Evolutionary conservation across 306 rosid genomes (phyloP), one percentile per base, ranked within the genome.

Genomic region (Ormosia semicastrata): DNA sequence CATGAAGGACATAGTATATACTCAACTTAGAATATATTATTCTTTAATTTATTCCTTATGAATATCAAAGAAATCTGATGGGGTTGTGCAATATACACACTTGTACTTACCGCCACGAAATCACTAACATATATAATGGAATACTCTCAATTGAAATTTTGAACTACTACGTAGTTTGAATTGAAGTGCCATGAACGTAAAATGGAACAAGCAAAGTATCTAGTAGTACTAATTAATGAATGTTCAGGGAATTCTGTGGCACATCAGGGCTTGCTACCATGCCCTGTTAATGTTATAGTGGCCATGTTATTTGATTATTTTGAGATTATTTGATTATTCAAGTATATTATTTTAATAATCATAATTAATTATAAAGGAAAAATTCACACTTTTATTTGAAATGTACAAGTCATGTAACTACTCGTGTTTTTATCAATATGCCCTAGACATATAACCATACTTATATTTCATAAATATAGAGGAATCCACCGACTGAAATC

Each of bases 381-480:
- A 49, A 12, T 46, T 3, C 1, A 2, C 54, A 49, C 17, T 12
- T 49, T 13, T 13, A 49, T 46, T 14, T 9, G 5, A 49, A 49
- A 49, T 49, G 1, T 49, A 49, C 0, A 12, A 13, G 5, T 17
- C 60, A 17, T 8, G 17, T 62, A 32, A 34, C 5, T 59, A 34
- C 18, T 64, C 7, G 3, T 62, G 17, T 7, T 36, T 36, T 78
- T 65, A 8, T 54, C 29, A 29, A 40, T 30, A 24, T 30, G 57
- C 11, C 50, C 70, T 34, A 68, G 14, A 75, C 60, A 85, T 41
- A 70, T 70, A 80, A 60, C 9, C 75, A 69, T 11, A 78, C 44
- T 52, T 67, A 50, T 15, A 66, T 80, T 83, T 87, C 80, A 82
- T 78, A 71, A 86, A 82, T 86, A 78, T 73, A 63, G 89, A 82